phyloP scores from a whole-genome alignment of 1,284 basidiomycete genomes.

The Volvariella volvacea region DNA sequence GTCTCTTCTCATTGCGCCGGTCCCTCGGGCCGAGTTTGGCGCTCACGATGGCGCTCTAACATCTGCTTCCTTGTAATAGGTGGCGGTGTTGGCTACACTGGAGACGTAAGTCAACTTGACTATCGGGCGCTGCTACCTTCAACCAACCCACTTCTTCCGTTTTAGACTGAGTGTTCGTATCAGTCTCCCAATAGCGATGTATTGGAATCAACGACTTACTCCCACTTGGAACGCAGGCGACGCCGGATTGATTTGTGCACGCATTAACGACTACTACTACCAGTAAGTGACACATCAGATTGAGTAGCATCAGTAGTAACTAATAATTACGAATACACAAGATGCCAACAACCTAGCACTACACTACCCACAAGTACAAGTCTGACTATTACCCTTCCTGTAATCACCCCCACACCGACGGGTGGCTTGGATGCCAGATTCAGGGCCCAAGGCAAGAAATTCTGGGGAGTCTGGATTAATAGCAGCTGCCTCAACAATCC shows the following conservation, averaged over 20 bases:
- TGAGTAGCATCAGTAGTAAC: background rate
- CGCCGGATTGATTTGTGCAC: background rate
- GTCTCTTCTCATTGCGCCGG: too few species aligned
- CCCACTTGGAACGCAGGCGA: too few species aligned
- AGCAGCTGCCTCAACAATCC: background rate
- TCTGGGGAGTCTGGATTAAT: background rate
- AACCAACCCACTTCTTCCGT: too few species aligned
- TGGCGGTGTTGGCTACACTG: too few species aligned
- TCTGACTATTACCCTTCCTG: background rate
- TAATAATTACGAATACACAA: background rate
- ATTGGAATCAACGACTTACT: too few species aligned
- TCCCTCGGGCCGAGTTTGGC: too few species aligned
- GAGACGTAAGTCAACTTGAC: too few species aligned
- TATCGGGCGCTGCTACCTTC: too few species aligned
- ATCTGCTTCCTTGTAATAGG: too few species aligned
- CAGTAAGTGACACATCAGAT: background rate
- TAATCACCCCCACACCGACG: background rate
- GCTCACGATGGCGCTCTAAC: too few species aligned
- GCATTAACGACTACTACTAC: background rate
- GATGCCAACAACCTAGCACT: background rate
- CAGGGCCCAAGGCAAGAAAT: background rate
- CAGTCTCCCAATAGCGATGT: too few species aligned
- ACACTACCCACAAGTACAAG: background rate
- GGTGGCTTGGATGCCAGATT: background rate
- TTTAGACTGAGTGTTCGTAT: too few species aligned